Evolutionary conservation across 768 basidiomycete species (phyloP), one percentile per base, ranked within the genome.

Genomic region (Hypsizygus marmoreus): DNA sequence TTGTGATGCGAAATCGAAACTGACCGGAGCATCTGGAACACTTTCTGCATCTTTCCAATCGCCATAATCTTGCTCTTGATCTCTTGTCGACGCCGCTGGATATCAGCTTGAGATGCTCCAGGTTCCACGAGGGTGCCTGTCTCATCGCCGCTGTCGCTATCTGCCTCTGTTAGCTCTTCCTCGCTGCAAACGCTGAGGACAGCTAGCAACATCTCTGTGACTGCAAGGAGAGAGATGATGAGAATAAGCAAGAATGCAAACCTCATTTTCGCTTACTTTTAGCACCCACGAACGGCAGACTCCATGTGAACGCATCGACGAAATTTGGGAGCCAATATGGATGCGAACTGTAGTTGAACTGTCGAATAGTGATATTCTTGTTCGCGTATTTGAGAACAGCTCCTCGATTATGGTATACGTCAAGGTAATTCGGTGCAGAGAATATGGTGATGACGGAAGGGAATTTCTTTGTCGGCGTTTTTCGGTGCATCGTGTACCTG

Each of bases 231-330:
- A 6, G 24, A 40, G 47, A 11, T 23, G 25, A 40, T 26, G 31
- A 11, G 28, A 5, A 31, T 14, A 5, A 37, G 14, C 3, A 37
- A 40, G 9, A 44, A 30, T 40, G 16, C n/a, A 40, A 32, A 24
- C 9, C 23, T 9, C 35, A 41, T 19, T 26, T 45, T 20, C 30
- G 71, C 90, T 43, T 50, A 95, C 95, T 97, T 73, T 98, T 98
- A 53, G 91, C 85, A 41, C 94, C 95, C 4, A 98, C 94, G 62
- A 98, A 98, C 0, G 95, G 95, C 45, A 98, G 64, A 76, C 88
- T 91, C 95, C 95, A 98, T 9, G 94, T 95, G 63, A 98, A 98
- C 23, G 92, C 94, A 60, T 98, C 91, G 82, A 95, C 95, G 58
- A 97, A 97, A 70, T 97, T 97, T 0, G 95, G 95, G 23, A 98